phyloP scores from a whole-genome alignment of 2,329 filamentous ascomycete species.

The Xylariaceae sp. region DNA sequence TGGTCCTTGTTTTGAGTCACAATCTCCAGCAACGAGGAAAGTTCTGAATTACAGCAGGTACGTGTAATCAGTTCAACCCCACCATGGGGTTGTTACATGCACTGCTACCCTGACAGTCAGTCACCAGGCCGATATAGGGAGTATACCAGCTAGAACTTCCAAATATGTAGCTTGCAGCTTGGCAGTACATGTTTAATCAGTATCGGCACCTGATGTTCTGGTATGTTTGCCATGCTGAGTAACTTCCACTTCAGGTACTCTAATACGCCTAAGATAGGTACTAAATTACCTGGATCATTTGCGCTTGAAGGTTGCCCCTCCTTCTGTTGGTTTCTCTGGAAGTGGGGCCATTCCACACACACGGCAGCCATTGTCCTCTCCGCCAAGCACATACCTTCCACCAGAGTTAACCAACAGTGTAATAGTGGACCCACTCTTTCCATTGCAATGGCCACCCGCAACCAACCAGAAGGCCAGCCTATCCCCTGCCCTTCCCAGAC shows the following conservation, averaged over 20 bases:
- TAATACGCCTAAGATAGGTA: no score
- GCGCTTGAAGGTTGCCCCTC: background rate
- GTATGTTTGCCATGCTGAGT: no score
- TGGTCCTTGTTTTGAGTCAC: slow-evolving; percentile 13
- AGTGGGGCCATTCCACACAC: background rate
- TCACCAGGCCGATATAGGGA: no score
- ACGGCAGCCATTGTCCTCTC: background rate
- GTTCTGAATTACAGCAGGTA: background rate
- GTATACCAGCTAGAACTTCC: no score
- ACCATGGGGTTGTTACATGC: background rate
- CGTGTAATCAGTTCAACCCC: background rate
- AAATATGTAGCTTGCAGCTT: no score
- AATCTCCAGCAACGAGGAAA: background rate
- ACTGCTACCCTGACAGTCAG: background rate
- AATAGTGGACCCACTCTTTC: slow-evolving; percentile 2
- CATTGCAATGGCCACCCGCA: slow-evolving; percentile 9
- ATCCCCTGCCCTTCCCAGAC: background rate
- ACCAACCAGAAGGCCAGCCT: no score
- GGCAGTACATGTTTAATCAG: no score
- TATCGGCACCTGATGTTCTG: no score
- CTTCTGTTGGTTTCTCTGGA: background rate
- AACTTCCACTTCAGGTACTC: no score
- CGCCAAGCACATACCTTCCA: background rate
- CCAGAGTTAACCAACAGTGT: background rate
- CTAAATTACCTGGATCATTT: background rate